Evolutionary conservation across 495 filamentous ascomycete genomes (phyloP).

Genomic region (Hapsidospora chrysogenum): DNA sequence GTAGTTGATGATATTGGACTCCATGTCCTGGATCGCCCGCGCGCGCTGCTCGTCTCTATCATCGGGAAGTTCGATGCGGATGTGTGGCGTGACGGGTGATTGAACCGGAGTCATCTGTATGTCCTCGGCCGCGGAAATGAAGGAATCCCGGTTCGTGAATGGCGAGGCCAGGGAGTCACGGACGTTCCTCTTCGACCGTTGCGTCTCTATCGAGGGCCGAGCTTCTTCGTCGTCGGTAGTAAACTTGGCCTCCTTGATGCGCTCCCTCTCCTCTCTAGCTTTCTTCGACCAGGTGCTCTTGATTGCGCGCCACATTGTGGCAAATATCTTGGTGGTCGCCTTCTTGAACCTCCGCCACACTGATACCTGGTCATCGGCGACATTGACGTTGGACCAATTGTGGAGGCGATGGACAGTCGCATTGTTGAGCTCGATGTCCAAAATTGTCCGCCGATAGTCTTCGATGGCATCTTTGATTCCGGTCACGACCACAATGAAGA

Average conservation of each 20-base stretch:
- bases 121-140: conserved; percentile 33
- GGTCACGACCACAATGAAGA: conserved; percentile 86
- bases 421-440: conserved; percentile 93
- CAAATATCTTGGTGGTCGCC: conserved; percentile 50
- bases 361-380: conserved; percentile 68
- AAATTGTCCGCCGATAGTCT: conserved; percentile 82
- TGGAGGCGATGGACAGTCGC: conserved; percentile 80
- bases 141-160: conserved; percentile 40
- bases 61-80: conserved; percentile 10
- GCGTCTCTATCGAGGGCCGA: conserved; percentile 52
- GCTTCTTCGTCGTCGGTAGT: conserved; percentile 27
- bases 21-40: conserved; percentile 25
- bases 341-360: conserved; percentile 89
- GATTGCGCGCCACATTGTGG: conserved; percentile 33
- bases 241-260: conserved; percentile 6
- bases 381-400: conserved; percentile 88
- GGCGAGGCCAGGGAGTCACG: conserved; percentile 42
- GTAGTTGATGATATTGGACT: conserved; percentile 32
- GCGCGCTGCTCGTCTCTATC: conserved; percentile 19
- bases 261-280: conserved; percentile 6
- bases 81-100: conserved; percentile 46
- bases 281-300: conserved; percentile 23
- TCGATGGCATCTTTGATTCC: conserved; percentile 95
- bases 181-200: conserved; percentile 21
- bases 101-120: conserved; percentile 96